Conservation (phyloP, 1,284 basidiomycete species). For the Cystobasidium sp. region DNA sequence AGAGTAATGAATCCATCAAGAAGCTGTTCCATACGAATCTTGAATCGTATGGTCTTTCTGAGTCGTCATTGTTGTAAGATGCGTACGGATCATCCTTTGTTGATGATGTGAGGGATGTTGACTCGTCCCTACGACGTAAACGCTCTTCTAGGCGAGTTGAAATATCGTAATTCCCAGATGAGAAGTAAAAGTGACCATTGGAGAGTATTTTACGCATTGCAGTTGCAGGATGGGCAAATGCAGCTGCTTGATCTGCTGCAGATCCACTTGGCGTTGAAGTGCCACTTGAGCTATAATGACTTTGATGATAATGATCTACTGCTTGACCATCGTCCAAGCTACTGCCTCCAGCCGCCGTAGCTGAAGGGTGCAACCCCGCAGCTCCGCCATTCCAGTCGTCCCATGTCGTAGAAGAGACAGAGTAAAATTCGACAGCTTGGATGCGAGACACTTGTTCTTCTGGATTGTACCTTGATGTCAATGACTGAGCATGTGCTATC, state of each 20-base stretch:
- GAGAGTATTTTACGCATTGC: conserved; percentile 89
- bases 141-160: conserved; percentile 76
- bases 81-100: conserved; percentile 39
- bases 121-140: conserved; percentile 59
- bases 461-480: conserved; percentile 61
- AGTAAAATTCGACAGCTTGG: conserved; percentile 60
- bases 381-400: conserved; percentile 54
- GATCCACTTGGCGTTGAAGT: conserved; percentile 52
- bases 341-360: neutral
- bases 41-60: conserved; percentile 64
- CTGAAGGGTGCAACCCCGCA: conserved; percentile 5
- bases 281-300: conserved; percentile 35
- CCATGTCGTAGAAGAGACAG: conserved; percentile 59
- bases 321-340: conserved; percentile 11
- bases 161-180: conserved; percentile 84
- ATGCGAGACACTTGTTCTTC: conserved; percentile 58
- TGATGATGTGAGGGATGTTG: conserved; percentile 24
- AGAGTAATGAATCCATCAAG: conserved; percentile 64
- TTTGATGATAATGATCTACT: conserved; percentile 1
- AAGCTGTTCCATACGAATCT: conserved; percentile 60
- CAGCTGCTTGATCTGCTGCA: conserved; percentile 57
- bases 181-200: conserved; percentile 92
- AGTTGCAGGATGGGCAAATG: conserved; percentile 82
- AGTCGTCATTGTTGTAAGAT: conserved; percentile 9
- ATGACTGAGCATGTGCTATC: conserved; percentile 72